Evolutionary conservation across 208 protist species (phyloP).

Genomic region (Porcisia deanei): DNA sequence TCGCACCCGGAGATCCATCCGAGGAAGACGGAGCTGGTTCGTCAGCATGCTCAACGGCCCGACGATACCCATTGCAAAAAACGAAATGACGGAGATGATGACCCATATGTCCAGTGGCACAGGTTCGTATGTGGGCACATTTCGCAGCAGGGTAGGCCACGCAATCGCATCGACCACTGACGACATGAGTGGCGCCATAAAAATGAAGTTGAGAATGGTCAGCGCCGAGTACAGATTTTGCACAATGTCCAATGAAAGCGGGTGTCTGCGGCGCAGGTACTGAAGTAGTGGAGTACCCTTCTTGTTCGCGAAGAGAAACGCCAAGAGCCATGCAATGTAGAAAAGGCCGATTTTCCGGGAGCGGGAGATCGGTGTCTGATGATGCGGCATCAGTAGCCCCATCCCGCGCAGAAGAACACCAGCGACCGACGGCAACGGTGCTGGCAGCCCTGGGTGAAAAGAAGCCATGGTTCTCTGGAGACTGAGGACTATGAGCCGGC

Average conservation of each 20-base stretch:
- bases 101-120: constrained; percentile 29
- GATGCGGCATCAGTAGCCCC: constrained; percentile 65
- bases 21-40: constrained; percentile 41
- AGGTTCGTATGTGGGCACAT: constrained; percentile 48
- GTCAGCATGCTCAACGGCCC: constrained; percentile 41
- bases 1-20: constrained; percentile 52
- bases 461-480: constrained; percentile 54
- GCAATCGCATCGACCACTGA: constrained; percentile 60
- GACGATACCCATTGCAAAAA: constrained; percentile 39
- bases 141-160: constrained; percentile 61
- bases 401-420: constrained; percentile 52
- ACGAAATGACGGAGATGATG: constrained; percentile 32
- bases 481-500: constrained; percentile 39
- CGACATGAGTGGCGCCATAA: constrained; percentile 45
- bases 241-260: constrained; percentile 32
- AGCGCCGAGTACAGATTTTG: constrained; percentile 38
- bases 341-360: constrained; percentile 29
- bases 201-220: constrained; percentile 44
- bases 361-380: constrained; percentile 21
- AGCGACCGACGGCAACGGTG: constrained; percentile 53
- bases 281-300: constrained; percentile 2
- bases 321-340: constrained; percentile 30
- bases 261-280: constrained; percentile 18
- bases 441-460: constrained; percentile 56
- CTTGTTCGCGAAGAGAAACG: constrained; percentile 16